Conservation (phyloP, 164 flowering plant genomes). For the Santalum album region DNA sequence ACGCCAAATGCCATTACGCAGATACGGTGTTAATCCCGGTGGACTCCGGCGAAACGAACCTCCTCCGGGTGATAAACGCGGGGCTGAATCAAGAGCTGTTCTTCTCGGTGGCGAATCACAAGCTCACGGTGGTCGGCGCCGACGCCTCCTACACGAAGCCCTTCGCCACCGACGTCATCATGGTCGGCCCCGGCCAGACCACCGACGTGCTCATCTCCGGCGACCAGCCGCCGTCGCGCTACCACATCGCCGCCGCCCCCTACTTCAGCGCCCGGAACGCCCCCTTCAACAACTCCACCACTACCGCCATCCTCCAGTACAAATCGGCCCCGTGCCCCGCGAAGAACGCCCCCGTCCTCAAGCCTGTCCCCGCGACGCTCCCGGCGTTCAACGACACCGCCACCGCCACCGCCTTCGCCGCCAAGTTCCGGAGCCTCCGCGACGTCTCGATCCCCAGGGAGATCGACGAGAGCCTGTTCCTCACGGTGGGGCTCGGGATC, state of each 20-base stretch:
- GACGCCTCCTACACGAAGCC: constrained; percentile 24
- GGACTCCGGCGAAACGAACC: constrained; percentile 20
- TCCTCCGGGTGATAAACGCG: constrained; percentile 23
- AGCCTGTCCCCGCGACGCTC: constrained; percentile 29
- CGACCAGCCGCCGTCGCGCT: constrained; percentile 14
- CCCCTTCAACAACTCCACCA: constrained; percentile 22
- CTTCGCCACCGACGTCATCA: constrained; percentile 18
- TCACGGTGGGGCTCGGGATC: constrained; percentile 59
- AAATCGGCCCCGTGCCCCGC: constrained; percentile 5
- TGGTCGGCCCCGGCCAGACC: constrained; percentile 31
- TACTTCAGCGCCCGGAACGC: constrained; percentile 22
- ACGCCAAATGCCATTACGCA: not conserved
- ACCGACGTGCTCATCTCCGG: constrained; percentile 22
- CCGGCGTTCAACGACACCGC: constrained; percentile 63
- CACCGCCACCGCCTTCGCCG: constrained; percentile 39
- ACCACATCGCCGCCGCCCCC: constrained; percentile 25
- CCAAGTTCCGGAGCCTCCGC: constrained; percentile 27
- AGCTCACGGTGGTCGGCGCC: constrained; percentile 21
- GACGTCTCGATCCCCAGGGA: constrained; percentile 32
- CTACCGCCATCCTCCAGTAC: constrained; percentile 17
- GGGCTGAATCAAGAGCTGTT: constrained; percentile 26
- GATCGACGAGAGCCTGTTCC: constrained; percentile 45
- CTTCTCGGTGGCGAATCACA: constrained; percentile 26
- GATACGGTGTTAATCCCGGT: constrained; percentile 18
- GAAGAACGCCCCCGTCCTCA: not conserved